Evolutionary conservation across 2,329 filamentous ascomycete species (phyloP), one percentile per base, ranked within the genome.

Genomic region (Fonsecaea monophora): DNA sequence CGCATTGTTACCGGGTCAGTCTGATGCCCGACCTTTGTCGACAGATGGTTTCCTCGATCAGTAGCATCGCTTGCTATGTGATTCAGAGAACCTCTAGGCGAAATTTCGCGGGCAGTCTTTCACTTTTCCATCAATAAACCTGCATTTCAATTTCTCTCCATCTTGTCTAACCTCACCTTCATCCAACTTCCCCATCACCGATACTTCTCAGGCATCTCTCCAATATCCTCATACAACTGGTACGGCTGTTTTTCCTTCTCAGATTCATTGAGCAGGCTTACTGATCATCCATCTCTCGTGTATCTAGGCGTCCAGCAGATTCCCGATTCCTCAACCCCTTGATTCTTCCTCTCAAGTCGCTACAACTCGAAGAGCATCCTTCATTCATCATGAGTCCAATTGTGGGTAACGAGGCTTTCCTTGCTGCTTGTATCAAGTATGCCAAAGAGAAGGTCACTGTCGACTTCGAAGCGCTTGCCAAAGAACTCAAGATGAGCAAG

Each of bases 381-480:
- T 13, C 34, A 60, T 12, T 42, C 45, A 8, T 8, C 30, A 64
- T n/a, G 30, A 9, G 32, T 37, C 2, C 61, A 8, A 37, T 13
- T 21, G 63, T 67, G 15, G 34, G n/a, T 30, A 53, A 65, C 32
- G 64, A 67, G 9, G 59, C 62, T 9, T 73, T 73, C 57, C 64
- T 72, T 3, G 64, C 64, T n/a, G 59, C 56, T 35, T 71, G 69
- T 62, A 64, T 73, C 66, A 71, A 70, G 48, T 55, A 69, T 63
- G 45, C 35, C 53, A 68, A 68, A 54, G 67, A 69, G 37, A 70
- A 71, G 57, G 57, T 69, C 30, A 48, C 37, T 32, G 57, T 71
- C 60, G 64, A 72, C 60, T 72, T 68, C 59, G 67, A 71, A 1
- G 53, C 54, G 9, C 45, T 72, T 25, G 65, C 69, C 15, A 38